Evolutionary conservation across 257 asterid genomes (phyloP).

Genomic region (Solanum commersonii): DNA sequence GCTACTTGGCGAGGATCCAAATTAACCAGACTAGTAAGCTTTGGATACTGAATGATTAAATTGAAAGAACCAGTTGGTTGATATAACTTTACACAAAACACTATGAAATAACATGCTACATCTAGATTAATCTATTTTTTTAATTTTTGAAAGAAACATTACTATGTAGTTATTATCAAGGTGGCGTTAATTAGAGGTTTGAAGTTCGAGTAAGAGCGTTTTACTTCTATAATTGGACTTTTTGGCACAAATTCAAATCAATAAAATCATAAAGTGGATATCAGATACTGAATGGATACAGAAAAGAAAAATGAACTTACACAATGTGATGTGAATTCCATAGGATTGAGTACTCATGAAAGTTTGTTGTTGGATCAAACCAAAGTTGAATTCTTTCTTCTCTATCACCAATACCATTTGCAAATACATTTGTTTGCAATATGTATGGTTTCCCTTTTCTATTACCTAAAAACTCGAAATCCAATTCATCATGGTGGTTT

Average conservation of each 20-base stretch:
- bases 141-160: neutral
- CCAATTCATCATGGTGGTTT: neutral
- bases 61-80: neutral
- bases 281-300: neutral
- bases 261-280: neutral
- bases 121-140: neutral
- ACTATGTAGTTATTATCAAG: neutral
- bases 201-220: neutral
- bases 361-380: neutral
- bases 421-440: slow-evolving; percentile 4
- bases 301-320: neutral
- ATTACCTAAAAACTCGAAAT: slow-evolving; percentile 7
- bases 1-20: neutral
- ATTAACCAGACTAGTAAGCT: neutral
- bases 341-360: neutral
- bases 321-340: slow-evolving; percentile 1
- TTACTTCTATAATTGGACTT: too few relatives aligned
- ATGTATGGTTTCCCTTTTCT: neutral
- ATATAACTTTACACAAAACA: neutral
- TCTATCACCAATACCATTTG: slow-evolving; percentile 5
- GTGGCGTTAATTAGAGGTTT: neutral
- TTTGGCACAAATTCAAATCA: neutral
- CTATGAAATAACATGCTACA: neutral
- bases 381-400: slow-evolving; percentile 1
- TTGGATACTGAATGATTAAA: neutral